Base-by-base conservation (phyloP, 495 filamentous ascomycete species). In the Daldinia childiae region DNA sequence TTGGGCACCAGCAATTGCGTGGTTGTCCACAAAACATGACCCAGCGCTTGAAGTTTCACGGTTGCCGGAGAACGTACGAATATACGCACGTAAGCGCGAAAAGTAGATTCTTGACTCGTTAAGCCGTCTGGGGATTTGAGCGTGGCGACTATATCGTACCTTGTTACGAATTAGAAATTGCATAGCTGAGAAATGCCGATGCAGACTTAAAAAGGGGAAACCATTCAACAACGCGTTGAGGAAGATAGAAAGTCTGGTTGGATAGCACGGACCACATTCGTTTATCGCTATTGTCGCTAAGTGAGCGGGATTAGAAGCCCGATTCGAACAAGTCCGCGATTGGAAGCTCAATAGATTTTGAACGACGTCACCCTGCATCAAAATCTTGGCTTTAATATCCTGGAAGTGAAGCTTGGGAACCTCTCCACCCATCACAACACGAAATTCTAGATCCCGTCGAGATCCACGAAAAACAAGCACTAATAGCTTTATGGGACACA, bases 301-400 rank as follows among this genome's bases (percentile, higher is more conserved):
- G 41, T 21, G 17, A 19, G 41, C 17, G 17, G 21, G 15, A 14
- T 4, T 9, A 29, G 50, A 21, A 54, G n/a, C 17, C 43, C 55
- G 51, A 52, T 41, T 48, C 36, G 39, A 66, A 27, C 26, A 27
- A 27, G 26, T 27, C 26, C 26, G 26, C 26, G 26, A 27, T 27
- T 27, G 26, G 26, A 27, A 27, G 26, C 5, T 27, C 26, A 27
- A 48, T 48, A 19, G 24, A 52, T 26, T 34, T 34, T 30, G 26
- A 36, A 27, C 32, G 58, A 72, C 69, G 69, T 72, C 69, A 72
- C 59, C 6, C 24, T 72, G 69, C 69, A 72, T 71, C 21, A n/a
- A 48, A 21, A 24, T 5, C 8, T 24, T 41, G 24, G 15, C 34
- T 19, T 60, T 11, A n/a, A 59, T 48, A 60, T 56, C 69, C 54